Conservation (phyloP, 176 grass and related monocot species). For the Zea luxurians region DNA sequence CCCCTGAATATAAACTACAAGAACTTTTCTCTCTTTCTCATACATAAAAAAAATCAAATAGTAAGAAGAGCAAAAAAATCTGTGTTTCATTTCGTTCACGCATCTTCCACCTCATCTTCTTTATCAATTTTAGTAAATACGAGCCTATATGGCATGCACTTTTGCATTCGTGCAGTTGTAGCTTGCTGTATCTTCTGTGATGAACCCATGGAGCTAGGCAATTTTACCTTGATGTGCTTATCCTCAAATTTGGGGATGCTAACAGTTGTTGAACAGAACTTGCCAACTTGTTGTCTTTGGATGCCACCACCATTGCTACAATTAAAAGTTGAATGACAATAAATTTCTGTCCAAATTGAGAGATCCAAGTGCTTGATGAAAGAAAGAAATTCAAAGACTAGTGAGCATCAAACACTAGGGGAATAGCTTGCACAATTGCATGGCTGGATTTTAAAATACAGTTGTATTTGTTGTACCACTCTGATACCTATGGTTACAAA, state of each 20-base stretch:
- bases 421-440: not conserved
- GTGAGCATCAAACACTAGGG: not conserved
- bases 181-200: not conserved
- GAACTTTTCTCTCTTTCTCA: not conserved
- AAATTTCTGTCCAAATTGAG: not conserved
- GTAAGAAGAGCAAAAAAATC: not conserved
- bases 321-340: slow-evolving; percentile 28
- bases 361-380: not conserved
- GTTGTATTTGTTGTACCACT: not conserved
- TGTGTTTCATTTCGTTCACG: not conserved
- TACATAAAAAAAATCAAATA: not conserved
- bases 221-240: slow-evolving; percentile 84
- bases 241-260: slow-evolving; percentile 81
- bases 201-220: not conserved
- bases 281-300: slow-evolving; percentile 91
- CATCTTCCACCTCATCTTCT: not conserved
- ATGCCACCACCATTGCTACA: slow-evolving; percentile 94
- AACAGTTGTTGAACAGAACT: slow-evolving; percentile 71
- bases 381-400: not conserved
- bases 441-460: not conserved
- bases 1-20: not conserved
- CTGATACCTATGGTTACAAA: not conserved
- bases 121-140: not conserved
- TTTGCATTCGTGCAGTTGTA: not conserved
- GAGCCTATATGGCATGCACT: not conserved